phyloP scores from a whole-genome alignment of 495 filamentous ascomycete genomes.

The Hypoxylon perforatum region DNA sequence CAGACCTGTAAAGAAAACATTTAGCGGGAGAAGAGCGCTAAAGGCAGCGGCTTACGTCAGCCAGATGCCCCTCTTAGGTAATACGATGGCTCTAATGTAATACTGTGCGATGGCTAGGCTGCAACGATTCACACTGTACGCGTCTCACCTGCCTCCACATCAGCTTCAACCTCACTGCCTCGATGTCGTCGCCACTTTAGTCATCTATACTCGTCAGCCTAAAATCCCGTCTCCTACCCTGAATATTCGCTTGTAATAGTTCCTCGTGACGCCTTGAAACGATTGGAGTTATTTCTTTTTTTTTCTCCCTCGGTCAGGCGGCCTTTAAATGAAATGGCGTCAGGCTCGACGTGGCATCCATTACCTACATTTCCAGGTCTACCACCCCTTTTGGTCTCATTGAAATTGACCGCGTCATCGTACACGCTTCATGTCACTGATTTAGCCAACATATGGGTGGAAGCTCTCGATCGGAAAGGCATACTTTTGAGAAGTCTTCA shows the following conservation, averaged over 20 bases:
- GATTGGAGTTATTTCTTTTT: neutral
- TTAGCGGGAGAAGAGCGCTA: too few relatives aligned
- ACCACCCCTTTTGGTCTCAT: conserved; percentile 57
- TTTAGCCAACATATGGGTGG: conserved; percentile 85
- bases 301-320: neutral
- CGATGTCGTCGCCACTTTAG: neutral
- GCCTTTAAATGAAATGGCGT: conserved; percentile 17
- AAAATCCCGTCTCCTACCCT: neutral
- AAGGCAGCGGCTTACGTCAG: neutral
- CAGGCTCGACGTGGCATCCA: conserved; percentile 40
- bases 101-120: conserved; percentile 3
- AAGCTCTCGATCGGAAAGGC: conserved; percentile 68
- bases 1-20: too few relatives aligned
- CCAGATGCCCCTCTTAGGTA: too few relatives aligned
- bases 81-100: too few relatives aligned
- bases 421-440: conserved; percentile 87
- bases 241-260: neutral
- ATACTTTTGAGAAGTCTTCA: conserved; percentile 75
- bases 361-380: conserved; percentile 47
- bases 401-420: conserved; percentile 53
- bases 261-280: neutral
- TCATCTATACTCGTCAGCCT: neutral
- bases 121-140: conserved; percentile 4
- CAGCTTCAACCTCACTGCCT: conserved; percentile 5
- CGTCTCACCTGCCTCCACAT: conserved; percentile 4